Evolutionary conservation across 768 basidiomycete genomes (phyloP).

Genomic region (Rhodotorula kratochvilovae): DNA sequence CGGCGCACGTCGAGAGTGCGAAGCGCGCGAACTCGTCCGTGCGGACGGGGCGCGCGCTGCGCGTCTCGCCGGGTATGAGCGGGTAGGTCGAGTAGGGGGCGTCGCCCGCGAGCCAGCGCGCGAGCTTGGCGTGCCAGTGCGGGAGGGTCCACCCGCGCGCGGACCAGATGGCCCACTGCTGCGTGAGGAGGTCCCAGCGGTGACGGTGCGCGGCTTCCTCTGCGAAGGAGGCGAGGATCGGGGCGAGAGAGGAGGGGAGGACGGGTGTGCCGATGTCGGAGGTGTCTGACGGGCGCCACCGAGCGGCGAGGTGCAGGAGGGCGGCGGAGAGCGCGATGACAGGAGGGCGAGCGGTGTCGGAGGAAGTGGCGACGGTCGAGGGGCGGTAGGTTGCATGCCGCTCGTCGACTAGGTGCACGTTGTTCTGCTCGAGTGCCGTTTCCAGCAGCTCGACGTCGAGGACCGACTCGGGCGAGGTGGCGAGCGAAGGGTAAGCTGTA

Average conservation of each 20-base stretch:
- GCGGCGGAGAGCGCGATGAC: neutral
- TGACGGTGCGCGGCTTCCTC: constrained; percentile 3
- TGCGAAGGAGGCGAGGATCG: neutral
- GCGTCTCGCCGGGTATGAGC: neutral
- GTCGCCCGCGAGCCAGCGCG: constrained; percentile 19
- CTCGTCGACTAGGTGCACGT: neutral
- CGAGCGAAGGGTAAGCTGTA: neutral
- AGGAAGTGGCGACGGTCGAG: neutral
- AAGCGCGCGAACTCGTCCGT: neutral
- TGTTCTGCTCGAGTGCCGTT: neutral
- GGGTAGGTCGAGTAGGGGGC: constrained; percentile 20
- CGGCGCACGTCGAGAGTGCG: neutral
- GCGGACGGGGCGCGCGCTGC: neutral
- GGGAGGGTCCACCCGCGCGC: neutral
- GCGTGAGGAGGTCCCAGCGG: constrained; percentile 14
- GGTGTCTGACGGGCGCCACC: neutral
- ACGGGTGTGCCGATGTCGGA: neutral
- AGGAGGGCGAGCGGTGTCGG: neutral
- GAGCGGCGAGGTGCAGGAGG: neutral
- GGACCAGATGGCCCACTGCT: neutral
- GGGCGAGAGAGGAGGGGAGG: neutral
- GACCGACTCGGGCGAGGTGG: too few relatives aligned
- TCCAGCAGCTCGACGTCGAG: neutral
- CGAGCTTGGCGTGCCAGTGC: neutral
- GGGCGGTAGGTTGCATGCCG: neutral